Evolutionary conservation across 768 basidiomycete species (phyloP).

Genomic region (Tulasnella sp.): DNA sequence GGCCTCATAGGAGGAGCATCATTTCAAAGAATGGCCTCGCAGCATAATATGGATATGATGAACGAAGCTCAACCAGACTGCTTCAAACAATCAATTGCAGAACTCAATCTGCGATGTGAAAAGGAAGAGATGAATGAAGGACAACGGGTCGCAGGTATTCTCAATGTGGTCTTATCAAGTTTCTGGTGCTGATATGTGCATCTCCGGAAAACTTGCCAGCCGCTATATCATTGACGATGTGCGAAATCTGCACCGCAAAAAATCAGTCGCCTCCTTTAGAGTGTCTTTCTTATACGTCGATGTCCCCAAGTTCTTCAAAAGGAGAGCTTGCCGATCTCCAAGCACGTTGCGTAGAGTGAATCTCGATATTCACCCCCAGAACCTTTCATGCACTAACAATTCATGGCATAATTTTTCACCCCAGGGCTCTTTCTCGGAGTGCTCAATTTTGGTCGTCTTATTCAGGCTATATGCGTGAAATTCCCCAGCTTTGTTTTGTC

Average conservation of each 20-base stretch:
- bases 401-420: neutral
- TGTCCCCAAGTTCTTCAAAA: neutral
- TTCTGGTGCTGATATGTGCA: too few relatives aligned
- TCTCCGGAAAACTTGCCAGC: too few relatives aligned
- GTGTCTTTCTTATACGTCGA: neutral
- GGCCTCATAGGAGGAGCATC: too few relatives aligned
- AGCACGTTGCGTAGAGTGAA: slow-evolving; percentile 4
- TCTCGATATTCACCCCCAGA: neutral
- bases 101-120: too few relatives aligned
- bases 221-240: slow-evolving; percentile 10
- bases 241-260: slow-evolving; percentile 6
- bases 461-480: slow-evolving; percentile 68
- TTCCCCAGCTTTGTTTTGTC: slow-evolving; percentile 63
- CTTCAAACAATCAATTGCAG: too few relatives aligned
- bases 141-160: too few relatives aligned
- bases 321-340: neutral
- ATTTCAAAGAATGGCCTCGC: too few relatives aligned
- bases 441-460: slow-evolving; percentile 79
- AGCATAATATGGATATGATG: too few relatives aligned
- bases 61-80: too few relatives aligned
- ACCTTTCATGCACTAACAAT: neutral
- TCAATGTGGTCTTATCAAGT: too few relatives aligned
- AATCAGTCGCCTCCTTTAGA: neutral
- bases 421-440: slow-evolving; percentile 59
- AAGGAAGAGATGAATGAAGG: too few relatives aligned